These are phyloP conservation scores for Hanseniaspora meyeri DNA, from an alignment of 805 yeast species.

Conservation along the genomic window DNA sequence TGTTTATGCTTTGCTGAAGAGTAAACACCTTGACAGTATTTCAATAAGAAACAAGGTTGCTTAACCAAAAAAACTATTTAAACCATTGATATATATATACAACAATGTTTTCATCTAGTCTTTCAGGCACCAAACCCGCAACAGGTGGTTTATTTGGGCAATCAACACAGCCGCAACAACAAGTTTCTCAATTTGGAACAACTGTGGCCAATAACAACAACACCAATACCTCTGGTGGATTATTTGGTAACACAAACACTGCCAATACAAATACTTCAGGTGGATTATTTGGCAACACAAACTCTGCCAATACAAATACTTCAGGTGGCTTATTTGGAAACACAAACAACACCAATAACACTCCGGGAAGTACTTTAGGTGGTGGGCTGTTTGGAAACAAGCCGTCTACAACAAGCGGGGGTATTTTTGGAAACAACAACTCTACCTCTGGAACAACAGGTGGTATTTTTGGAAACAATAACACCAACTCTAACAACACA, in stretches of 20 bases:
- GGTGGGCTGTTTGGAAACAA: background rate
- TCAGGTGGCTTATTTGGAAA: slow-evolving; percentile 11
- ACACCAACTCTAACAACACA: slow-evolving; percentile 17
- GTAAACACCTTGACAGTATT: background rate
- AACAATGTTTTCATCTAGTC: background rate
- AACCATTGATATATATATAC: background rate
- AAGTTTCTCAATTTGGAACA: slow-evolving; percentile 11
- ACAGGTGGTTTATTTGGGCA: slow-evolving; percentile 12
- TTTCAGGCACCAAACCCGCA: background rate
- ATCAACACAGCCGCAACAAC: background rate
- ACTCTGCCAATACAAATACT: background rate
- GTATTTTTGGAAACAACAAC: background rate
- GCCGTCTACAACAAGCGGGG: background rate
- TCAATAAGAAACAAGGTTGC: background rate
- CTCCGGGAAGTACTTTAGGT: background rate
- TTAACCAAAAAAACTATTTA: no score
- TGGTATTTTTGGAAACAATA: slow-evolving; percentile 17
- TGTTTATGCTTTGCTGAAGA: background rate
- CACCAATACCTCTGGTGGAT: background rate
- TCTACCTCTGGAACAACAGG: slow-evolving; percentile 17
- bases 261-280: background rate
- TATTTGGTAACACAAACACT: slow-evolving; percentile 1
- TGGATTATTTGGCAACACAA: slow-evolving; percentile 7
- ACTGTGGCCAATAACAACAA: slow-evolving; percentile 6
- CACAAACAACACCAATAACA: background rate